Evolutionary conservation across 2,329 filamentous ascomycete genomes (phyloP).

Genomic region (Xylaria sp.): DNA sequence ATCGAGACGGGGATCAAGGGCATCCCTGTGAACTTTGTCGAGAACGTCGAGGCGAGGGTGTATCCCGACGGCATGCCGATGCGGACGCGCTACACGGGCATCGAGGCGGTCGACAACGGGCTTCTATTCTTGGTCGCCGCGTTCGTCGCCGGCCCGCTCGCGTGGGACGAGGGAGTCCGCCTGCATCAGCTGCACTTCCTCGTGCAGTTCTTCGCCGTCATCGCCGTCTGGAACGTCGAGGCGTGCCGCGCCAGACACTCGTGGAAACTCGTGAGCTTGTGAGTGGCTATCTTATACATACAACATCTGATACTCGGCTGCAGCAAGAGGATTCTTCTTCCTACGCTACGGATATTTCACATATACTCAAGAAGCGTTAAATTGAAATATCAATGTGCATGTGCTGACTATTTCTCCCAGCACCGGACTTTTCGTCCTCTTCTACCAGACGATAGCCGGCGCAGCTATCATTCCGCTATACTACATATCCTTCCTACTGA

Average conservation of each 20-base stretch:
- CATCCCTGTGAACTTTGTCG: slow-evolving; percentile 40
- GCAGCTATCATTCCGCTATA: slow-evolving; percentile 45
- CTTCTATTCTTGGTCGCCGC: slow-evolving; percentile 41
- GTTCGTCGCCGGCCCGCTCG: slow-evolving; percentile 43
- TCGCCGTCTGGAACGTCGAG: slow-evolving; percentile 45
- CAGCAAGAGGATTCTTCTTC: not conserved
- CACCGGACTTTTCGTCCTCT: slow-evolving; percentile 40
- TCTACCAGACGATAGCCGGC: slow-evolving; percentile 46
- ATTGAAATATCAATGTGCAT: not conserved
- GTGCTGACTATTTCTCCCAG: slow-evolving; percentile 26
- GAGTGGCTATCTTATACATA: slow-evolving; percentile 26
- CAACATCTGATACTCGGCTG: not conserved
- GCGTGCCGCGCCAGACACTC: slow-evolving; percentile 40
- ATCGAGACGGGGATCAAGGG: slow-evolving; percentile 39
- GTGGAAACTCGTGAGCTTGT: slow-evolving; percentile 44
- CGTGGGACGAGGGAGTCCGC: slow-evolving; percentile 42
- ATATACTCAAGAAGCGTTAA: not conserved
- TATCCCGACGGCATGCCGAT: slow-evolving; percentile 42
- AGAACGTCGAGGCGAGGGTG: slow-evolving; percentile 34
- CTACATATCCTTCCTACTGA: slow-evolving; percentile 37
- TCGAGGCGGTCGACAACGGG: slow-evolving; percentile 36
- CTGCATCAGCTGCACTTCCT: slow-evolving; percentile 47
- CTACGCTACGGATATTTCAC: not conserved
- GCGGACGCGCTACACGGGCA: slow-evolving; percentile 42
- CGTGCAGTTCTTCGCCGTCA: slow-evolving; percentile 43